These are phyloP conservation scores for Neoscytalidium dimidiatum DNA, from an alignment of 2,329 filamentous ascomycete species.

Conservation along the genomic window DNA sequence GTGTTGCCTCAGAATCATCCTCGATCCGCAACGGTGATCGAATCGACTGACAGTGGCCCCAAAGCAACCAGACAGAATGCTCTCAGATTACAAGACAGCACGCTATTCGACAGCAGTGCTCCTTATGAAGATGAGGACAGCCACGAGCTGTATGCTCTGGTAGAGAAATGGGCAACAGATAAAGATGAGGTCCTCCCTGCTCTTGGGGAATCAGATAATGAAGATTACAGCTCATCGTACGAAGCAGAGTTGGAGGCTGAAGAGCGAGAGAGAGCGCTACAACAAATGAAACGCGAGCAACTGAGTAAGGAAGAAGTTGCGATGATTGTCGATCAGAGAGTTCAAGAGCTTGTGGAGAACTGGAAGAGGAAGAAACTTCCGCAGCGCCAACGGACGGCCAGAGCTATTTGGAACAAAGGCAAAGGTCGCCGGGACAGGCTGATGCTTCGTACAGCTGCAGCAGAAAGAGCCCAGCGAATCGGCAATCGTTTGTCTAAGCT, in stretches of 20 bases:
- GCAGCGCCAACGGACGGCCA: slow-evolving; percentile 58
- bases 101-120: slow-evolving; percentile 22
- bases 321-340: slow-evolving; percentile 55
- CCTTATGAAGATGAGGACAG: slow-evolving; percentile 26
- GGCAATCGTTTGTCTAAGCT: slow-evolving; percentile 59
- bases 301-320: slow-evolving; percentile 50
- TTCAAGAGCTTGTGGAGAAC: slow-evolving; percentile 51
- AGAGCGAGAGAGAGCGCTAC: slow-evolving; percentile 53
- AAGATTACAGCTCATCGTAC: slow-evolving; percentile 22
- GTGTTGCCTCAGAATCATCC: slow-evolving; percentile 21
- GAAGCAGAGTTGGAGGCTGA: slow-evolving; percentile 34
- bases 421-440: slow-evolving; percentile 45
- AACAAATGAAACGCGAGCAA: slow-evolving; percentile 26
- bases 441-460: slow-evolving; percentile 48
- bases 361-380: slow-evolving; percentile 65
- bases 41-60: slow-evolving; percentile 22
- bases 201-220: slow-evolving; percentile 58
- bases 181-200: slow-evolving; percentile 51
- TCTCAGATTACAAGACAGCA: slow-evolving; percentile 18
- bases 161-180: slow-evolving; percentile 44
- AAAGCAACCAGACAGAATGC: slow-evolving; percentile 31
- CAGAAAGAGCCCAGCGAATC: slow-evolving; percentile 45
- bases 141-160: slow-evolving; percentile 31
- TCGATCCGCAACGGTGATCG: slow-evolving; percentile 34
- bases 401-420: slow-evolving; percentile 62